Base-by-base conservation (phyloP, 2,329 filamentous ascomycete genomes). In the Penicillium sp. region DNA sequence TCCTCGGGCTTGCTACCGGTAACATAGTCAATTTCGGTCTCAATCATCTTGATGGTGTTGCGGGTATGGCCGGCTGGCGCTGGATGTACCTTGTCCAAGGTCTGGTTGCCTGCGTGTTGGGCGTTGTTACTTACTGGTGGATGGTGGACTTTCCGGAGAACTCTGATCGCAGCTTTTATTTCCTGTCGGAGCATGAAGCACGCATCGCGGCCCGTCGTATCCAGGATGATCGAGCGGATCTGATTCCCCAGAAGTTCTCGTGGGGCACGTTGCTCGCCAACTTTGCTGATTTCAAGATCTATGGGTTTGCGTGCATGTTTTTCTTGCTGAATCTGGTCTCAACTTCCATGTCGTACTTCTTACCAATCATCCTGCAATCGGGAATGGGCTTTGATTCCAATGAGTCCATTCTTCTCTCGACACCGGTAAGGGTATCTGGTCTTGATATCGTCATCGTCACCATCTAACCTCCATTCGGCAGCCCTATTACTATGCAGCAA, bases 41-140 rank as follows among this genome's bases (percentile, higher is more conserved):
- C n/a, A 85, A 86, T 48, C 73, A 79, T 40, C 69, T 86, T 2
- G 65, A 84, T 54, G 80, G 81, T 1, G 69, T 64, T 8, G 71
- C 69, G 1, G 77, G 77, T 4, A 59, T 86, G 20, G 74, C 75
- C 8, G 81, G 82, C 2, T 86, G 82, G 82, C 77, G 80, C 23
- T 86, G 79, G 74, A 86, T 86, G 81, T 86, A 81, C 54, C 63
- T 85, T 0, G 79, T 86, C 0, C 82, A 86, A 56, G 82, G 83
- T 0, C 58, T 78, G 8, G 79, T 86, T 54, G 76, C 82, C 4
- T 74, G 75, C 49, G 46, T 80, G 18, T 66, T 86, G 16, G 82
- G 82, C 3, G 56, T 83, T 24, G 47, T 75, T 10, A 84, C 82
- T 0, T 85, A 81, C 58, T 84, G 81, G 74, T 86, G 82, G 82